These are phyloP conservation scores for Copromyces sp. DNA, from an alignment of 495 filamentous ascomycete genomes.

Conservation along the genomic window DNA sequence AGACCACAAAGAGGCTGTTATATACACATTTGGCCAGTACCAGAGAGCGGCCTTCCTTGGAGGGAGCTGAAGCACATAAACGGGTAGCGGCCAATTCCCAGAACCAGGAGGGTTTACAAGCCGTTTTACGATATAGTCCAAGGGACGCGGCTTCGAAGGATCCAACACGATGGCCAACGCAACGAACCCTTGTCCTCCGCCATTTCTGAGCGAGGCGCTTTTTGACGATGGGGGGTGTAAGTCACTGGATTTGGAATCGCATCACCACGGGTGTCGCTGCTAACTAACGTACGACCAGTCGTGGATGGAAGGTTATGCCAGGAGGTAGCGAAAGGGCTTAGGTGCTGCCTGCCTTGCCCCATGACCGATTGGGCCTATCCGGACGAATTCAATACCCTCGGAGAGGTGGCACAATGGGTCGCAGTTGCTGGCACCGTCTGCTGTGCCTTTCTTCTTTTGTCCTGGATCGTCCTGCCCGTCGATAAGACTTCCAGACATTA, in stretches of 20 bases:
- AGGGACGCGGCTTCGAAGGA: background rate
- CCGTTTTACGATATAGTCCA: background rate
- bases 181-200: slow-evolving; percentile 20
- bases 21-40: background rate
- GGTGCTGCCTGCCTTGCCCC: slow-evolving; percentile 88
- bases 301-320: slow-evolving; percentile 54
- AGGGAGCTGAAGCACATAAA: background rate
- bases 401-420: slow-evolving; percentile 62
- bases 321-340: slow-evolving; percentile 21
- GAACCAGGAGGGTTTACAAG: background rate
- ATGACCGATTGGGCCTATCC: slow-evolving; percentile 75
- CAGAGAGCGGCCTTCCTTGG: background rate
- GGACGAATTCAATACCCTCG: slow-evolving; percentile 57
- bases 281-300: slow-evolving; percentile 36
- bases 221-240: slow-evolving; percentile 33
- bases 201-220: slow-evolving; percentile 26
- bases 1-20: background rate
- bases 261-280: background rate
- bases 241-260: slow-evolving; percentile 9
- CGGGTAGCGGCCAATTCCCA: background rate
- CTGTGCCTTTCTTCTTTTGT: slow-evolving; percentile 67
- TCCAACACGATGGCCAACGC: slow-evolving; percentile 5
- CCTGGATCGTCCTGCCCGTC: slow-evolving; percentile 74
- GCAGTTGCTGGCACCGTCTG: slow-evolving; percentile 63
- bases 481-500: slow-evolving; percentile 90